A percentile compares a stretch with the other conserved stretches of the same genome.
Conservation (phyloP, 352 stramenopile genomes). For the Pythium insidiosum region DNA sequence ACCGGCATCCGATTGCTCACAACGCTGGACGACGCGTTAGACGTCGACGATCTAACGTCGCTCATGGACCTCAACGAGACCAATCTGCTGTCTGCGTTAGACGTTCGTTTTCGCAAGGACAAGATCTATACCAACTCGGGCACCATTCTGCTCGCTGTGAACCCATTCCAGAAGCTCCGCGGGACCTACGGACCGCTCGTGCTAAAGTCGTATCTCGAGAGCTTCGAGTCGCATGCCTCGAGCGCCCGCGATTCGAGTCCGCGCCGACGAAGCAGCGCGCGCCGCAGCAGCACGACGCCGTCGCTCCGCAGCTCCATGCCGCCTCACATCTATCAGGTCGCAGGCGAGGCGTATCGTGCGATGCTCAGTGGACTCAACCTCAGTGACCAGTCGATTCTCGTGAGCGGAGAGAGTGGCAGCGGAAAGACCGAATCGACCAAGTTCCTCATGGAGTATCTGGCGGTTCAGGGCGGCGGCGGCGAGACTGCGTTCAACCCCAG, state of each 20-base stretch:
- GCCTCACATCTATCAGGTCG: constrained; percentile 83
- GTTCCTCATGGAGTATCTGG: constrained; percentile 84
- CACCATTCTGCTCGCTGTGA: constrained; percentile 74
- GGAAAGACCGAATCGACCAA: constrained; percentile 89
- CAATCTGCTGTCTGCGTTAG: constrained; percentile 55
- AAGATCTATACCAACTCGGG: constrained; percentile 86
- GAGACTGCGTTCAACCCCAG: constrained; percentile 50
- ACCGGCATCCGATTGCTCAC: constrained; percentile 22
- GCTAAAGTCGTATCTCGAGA: constrained; percentile 55
- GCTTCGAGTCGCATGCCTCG: constrained; percentile 34
- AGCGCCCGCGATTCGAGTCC: constrained; percentile 3
- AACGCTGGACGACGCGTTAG: constrained; percentile 17
- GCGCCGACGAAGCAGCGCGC: constrained; percentile 3
- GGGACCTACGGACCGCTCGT: constrained; percentile 49
- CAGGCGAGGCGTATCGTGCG: constrained; percentile 68
- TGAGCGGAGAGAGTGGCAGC: constrained; percentile 80
- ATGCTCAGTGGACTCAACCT: constrained; percentile 63
- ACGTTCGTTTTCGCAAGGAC: constrained; percentile 55
- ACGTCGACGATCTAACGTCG: constrained; percentile 79
- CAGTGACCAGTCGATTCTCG: constrained; percentile 76
- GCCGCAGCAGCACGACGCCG: constrained; percentile 2
- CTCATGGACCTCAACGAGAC: constrained; percentile 73
- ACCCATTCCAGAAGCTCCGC: constrained; percentile 71
- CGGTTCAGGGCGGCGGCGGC: constrained; percentile 62
- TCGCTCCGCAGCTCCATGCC: constrained; percentile 19